A percentile compares a stretch with the other conserved stretches of the same genome.
These are phyloP conservation scores for Penicillium janthinellum DNA, from an alignment of 2,329 filamentous ascomycete genomes.

Conservation along the genomic window DNA sequence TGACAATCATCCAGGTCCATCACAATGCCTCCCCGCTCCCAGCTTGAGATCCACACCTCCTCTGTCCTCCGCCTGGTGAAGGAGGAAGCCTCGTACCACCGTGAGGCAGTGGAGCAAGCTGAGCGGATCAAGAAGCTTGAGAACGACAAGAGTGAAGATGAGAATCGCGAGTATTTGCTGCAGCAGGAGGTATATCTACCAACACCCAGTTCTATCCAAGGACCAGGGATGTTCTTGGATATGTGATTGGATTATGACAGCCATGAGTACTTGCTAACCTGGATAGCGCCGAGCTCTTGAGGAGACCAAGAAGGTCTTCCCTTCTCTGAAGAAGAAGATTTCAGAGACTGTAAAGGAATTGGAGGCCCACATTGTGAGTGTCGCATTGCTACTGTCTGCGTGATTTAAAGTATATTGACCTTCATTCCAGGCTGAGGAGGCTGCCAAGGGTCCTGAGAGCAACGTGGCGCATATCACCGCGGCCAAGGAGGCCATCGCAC, in stretches of 20 bases:
- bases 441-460: constrained; percentile 42
- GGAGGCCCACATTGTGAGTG: constrained; percentile 73
- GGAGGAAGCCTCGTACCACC: constrained; percentile 88
- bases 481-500: constrained; percentile 45
- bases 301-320: constrained; percentile 84
- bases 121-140: constrained; percentile 69
- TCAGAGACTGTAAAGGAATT: constrained; percentile 70
- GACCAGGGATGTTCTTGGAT: not conserved
- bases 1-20: constrained; percentile 15
- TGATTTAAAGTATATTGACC: not conserved
- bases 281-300: constrained; percentile 74
- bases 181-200: constrained; percentile 75
- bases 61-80: constrained; percentile 83
- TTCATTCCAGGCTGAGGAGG: constrained; percentile 40
- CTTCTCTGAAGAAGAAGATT: constrained; percentile 70
- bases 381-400: not conserved
- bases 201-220: not conserved
- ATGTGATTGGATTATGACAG: not conserved
- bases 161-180: constrained; percentile 75
- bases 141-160: constrained; percentile 66
- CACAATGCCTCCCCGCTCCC: constrained; percentile 74
- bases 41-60: constrained; percentile 80
- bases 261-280: not conserved
- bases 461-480: constrained; percentile 46
- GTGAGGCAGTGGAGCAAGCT: constrained; percentile 76